These are phyloP conservation scores for Mychonastes homosphaera DNA, from an alignment of 139 green algal species.

Conservation along the genomic window DNA sequence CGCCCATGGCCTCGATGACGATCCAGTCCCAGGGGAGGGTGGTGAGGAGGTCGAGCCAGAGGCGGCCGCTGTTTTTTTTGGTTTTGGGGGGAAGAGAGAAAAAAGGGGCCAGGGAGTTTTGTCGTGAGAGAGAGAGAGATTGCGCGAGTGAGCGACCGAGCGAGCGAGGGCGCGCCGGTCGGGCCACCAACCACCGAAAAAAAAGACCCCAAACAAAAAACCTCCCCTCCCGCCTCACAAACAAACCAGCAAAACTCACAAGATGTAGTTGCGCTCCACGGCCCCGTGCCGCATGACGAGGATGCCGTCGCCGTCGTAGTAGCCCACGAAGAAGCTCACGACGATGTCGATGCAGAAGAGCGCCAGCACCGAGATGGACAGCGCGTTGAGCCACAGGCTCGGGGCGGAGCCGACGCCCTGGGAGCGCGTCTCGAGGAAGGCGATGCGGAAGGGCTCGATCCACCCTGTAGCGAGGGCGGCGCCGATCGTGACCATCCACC, in stretches of 20 bases:
- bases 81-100: too few species aligned
- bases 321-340: conserved; percentile 15
- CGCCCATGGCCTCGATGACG: background rate
- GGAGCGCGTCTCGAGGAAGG: conserved; percentile 1
- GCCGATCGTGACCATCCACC: conserved; percentile 5
- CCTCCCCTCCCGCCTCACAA: too few species aligned
- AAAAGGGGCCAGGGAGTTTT: too few species aligned
- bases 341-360: conserved; percentile 17
- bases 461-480: conserved; percentile 12
- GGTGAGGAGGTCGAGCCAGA: conserved; percentile 15
- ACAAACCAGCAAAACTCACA: conserved; percentile 5
- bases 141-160: too few species aligned
- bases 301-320: conserved; percentile 4
- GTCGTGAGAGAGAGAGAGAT: too few species aligned
- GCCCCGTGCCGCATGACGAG: background rate
- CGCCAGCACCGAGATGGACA: background rate
- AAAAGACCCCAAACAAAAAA: background rate
- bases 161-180: background rate
- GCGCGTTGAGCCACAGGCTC: background rate
- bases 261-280: conserved; percentile 14
- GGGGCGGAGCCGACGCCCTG: background rate
- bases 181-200: background rate
- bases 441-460: conserved; percentile 4
- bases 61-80: conserved; percentile 9
- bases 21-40: conserved; percentile 13